Evolutionary conservation across 352 stramenopile species (phyloP).

Genomic region (Pythium myriotylum): DNA sequence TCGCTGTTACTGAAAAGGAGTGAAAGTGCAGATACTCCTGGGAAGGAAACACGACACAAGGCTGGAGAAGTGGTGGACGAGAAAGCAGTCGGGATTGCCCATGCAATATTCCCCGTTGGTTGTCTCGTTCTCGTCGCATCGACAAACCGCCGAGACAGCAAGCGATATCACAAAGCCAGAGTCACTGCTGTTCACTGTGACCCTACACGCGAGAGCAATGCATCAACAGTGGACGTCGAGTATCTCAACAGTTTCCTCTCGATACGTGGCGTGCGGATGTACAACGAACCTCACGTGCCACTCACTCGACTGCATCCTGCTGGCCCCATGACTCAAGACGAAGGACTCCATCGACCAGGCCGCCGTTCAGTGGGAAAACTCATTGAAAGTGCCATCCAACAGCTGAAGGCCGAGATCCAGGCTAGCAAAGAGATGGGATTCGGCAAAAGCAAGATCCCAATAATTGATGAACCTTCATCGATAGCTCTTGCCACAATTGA

Average conservation of each 20-base stretch:
- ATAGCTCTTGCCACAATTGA: conserved; percentile 22
- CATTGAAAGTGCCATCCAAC: conserved; percentile 20
- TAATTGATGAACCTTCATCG: neutral
- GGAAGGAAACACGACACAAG: neutral
- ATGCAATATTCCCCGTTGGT: conserved; percentile 48
- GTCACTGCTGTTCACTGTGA: conserved; percentile 38
- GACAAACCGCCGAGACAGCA: conserved; percentile 1
- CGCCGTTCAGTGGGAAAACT: conserved; percentile 6
- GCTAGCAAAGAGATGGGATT: conserved; percentile 3
- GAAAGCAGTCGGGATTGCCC: conserved; percentile 33
- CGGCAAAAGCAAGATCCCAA: neutral
- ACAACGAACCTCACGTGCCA: conserved; percentile 29
- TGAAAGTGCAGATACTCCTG: neutral
- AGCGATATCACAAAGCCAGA: conserved; percentile 32
- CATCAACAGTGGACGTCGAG: conserved; percentile 48
- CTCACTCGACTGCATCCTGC: conserved; percentile 23
- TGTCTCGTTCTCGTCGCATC: conserved; percentile 37
- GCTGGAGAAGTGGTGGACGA: conserved; percentile 22
- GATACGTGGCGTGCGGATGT: conserved; percentile 33
- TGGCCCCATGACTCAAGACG: neutral
- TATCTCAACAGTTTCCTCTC: conserved; percentile 34
- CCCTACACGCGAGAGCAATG: conserved; percentile 7
- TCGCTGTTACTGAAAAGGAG: neutral
- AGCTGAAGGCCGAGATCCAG: conserved; percentile 23
- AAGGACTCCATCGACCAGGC: neutral